phyloP scores from a whole-genome alignment of 768 basidiomycete species.

The Leccinellum luteum region DNA sequence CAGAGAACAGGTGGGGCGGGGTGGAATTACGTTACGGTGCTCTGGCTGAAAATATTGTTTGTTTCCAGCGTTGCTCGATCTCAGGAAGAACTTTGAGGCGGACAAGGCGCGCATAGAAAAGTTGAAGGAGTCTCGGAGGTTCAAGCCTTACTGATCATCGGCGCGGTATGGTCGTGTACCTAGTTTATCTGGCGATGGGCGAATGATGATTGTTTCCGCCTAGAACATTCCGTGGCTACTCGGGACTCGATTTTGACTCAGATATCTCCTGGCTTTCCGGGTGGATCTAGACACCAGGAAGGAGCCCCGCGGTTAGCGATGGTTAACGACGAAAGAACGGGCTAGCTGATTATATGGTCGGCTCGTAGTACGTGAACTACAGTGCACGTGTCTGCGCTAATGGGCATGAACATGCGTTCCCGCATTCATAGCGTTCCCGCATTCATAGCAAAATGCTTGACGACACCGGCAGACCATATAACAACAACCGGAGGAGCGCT shows the following conservation, averaged over 20 bases:
- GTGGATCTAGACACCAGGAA: neutral
- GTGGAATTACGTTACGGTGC: neutral
- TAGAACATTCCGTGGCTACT: neutral
- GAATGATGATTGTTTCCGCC: neutral
- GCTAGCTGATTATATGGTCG: too few relatives aligned
- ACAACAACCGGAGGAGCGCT: slow-evolving; percentile 51
- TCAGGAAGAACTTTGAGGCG: slow-evolving; percentile 80
- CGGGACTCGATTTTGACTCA: neutral
- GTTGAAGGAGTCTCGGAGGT: slow-evolving; percentile 67
- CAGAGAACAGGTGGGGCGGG: slow-evolving; percentile 68
- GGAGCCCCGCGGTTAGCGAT: too few relatives aligned
- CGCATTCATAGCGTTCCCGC: slow-evolving; percentile 25
- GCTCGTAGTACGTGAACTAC: neutral
- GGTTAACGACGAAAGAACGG: neutral
- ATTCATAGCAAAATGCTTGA: slow-evolving; percentile 22
- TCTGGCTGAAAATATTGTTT: slow-evolving; percentile 3
- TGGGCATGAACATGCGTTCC: slow-evolving; percentile 6
- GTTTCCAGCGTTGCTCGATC: slow-evolving; percentile 48
- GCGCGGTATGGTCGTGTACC: neutral
- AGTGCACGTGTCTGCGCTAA: neutral
- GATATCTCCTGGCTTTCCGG: neutral
- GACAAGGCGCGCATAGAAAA: slow-evolving; percentile 62
- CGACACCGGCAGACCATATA: slow-evolving; percentile 58
- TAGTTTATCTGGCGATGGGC: neutral
- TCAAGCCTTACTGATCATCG: slow-evolving; percentile 75